Evolutionary conservation across 495 filamentous ascomycete species (phyloP), one percentile per base, ranked within the genome.

Genomic region (Penicillium steckii): DNA sequence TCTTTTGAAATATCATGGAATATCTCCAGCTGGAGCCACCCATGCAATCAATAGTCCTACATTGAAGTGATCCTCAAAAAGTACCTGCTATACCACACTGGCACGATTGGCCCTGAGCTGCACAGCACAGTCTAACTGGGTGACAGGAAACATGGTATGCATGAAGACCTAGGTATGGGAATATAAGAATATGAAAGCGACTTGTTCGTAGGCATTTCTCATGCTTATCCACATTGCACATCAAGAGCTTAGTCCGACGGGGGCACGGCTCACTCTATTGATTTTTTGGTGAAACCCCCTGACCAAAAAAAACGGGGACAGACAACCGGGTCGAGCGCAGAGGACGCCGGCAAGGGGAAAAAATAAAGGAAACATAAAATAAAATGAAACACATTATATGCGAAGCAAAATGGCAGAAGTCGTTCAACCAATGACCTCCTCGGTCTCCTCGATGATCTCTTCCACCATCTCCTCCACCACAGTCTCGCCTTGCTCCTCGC

Each of bases 381-480:
- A 65, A 61, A 60, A 55, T 53, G 56, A 69, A 64, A 68, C 59
- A 65, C 66, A 75, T 72, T 73, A 73, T 57, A 66, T 71, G 68
- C 61, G 64, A 65, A 59, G 58, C 55, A 56, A 60, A 56, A 62
- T 65, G 21, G 33, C 42, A 58, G 35, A 46, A 46, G 22, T 64
- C 62, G 59, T 60, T 76, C 65, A 75, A 65, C 60, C 67, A 63
- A 77, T 74, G 57, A 91, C 78, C 75, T 97, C 94, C 77, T 96
- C 94, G 47, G 78, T 84, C 81, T 96, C 91, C 72, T 95, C 91
- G 46, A 97, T 78, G 60, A 96, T 90, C 75, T 97, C 91, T 71
- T 95, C 93, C 62, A 95, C 87, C 54, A 92, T 87, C 77, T 94
- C 90, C 67, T 91, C 89, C 52, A 91, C 87, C 33, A 89, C 82